These are phyloP conservation scores for Fusarium xyrophilum DNA, from an alignment of 2,329 filamentous ascomycete species.

Conservation along the genomic window DNA sequence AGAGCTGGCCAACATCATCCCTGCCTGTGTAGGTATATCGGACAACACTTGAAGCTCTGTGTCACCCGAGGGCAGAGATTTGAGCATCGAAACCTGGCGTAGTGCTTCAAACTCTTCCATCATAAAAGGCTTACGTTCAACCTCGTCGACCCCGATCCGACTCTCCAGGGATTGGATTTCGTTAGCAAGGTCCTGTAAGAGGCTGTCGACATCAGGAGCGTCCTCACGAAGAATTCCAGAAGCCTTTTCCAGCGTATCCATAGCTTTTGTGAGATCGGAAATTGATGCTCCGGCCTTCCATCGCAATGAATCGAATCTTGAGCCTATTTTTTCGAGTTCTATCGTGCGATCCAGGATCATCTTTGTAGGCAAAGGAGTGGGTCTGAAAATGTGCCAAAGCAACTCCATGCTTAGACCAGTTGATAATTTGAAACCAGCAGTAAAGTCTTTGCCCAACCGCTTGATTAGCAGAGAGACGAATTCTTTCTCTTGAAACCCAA, in stretches of 20 bases:
- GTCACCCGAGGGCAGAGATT: constrained; percentile 26
- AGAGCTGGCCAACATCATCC: constrained; percentile 45
- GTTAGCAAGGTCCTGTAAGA: constrained; percentile 57
- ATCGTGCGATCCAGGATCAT: constrained; percentile 54
- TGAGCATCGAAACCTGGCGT: constrained; percentile 59
- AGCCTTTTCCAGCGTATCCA: constrained; percentile 61
- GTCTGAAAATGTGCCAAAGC: constrained; percentile 77
- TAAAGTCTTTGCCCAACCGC: constrained; percentile 64
- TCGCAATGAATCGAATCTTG: constrained; percentile 65
- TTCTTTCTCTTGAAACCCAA: constrained; percentile 41
- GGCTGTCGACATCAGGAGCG: constrained; percentile 51
- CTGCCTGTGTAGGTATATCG: constrained; percentile 46
- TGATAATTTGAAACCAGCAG: constrained; percentile 72
- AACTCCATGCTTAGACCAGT: constrained; percentile 82
- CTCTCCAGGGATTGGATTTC: constrained; percentile 62
- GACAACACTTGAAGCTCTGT: constrained; percentile 59
- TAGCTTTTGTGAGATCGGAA: constrained; percentile 59
- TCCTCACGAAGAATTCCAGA: constrained; percentile 60
- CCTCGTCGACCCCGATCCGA: constrained; percentile 52
- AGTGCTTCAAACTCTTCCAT: constrained; percentile 63
- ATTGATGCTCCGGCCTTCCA: constrained; percentile 64
- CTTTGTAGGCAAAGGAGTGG: constrained; percentile 60
- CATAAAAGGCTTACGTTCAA: constrained; percentile 57
- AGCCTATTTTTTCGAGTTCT: constrained; percentile 63
- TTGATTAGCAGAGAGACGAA: constrained; percentile 52